Evolutionary conservation across 2,329 filamentous ascomycete species (phyloP), one percentile per base, ranked within the genome.

Genomic region (Neonectria sp.): DNA sequence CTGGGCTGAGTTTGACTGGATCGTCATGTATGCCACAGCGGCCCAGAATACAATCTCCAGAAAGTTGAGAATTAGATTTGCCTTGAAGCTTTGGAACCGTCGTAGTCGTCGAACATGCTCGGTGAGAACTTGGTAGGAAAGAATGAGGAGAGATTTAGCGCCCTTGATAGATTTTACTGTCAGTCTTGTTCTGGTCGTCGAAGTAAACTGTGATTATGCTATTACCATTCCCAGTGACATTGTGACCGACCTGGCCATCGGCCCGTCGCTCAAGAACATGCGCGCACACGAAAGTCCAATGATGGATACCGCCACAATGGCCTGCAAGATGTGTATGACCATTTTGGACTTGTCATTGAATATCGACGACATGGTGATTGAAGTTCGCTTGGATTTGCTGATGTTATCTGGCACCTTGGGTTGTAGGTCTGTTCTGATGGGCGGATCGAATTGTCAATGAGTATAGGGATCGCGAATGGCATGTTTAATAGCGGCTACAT

Each of bases 41-140:
- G 12, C 31, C 82, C 82, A 84, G 69, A 83, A 83, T 25, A 83
- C 73, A 7, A 80, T 68, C 68, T 85, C 82, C 11, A 84, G 71
- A 55, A 67, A 73, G 72, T 81, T 82, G 63, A 84, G 74, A 40
- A 84, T 80, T 9, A 75, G 67, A 68, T 82, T 77, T 17, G 81
- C 81, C 69, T 82, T 84, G 7, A 79, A 71, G 66, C 77, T 81
- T 29, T 68, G 74, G 80, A 79, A 84, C 61, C 74, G 77, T 25
- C 74, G 65, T 55, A 82, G 76, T 2, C 69, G 69, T 11, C 63
- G 46, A n/a, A 76, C 67, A 65, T 82, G 79, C 35, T 80, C 77
- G 29, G 79, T 79, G 3, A 82, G 68, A 52, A 84, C 63, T 61
- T 83, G 78, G 68, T 84, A 85, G 25, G 66, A 57, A 63, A 84